These are phyloP conservation scores for Flammula alnicola DNA, from an alignment of 1,284 basidiomycete genomes.

Conservation along the genomic window DNA sequence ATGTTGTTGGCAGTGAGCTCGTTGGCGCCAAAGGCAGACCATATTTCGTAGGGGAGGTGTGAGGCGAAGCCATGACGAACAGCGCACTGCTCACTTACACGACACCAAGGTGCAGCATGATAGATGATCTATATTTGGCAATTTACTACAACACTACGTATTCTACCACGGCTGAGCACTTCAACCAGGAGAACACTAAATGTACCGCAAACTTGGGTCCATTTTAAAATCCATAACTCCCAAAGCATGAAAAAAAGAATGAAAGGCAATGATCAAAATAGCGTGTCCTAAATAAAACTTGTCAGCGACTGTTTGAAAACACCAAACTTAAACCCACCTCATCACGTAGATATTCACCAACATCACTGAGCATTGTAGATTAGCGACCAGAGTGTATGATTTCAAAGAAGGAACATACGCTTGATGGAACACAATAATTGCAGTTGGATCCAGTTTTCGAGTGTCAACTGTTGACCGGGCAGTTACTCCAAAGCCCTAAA, in stretches of 20 bases:
- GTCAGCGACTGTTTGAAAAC: slow-evolving; percentile 9
- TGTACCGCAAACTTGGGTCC: slow-evolving; percentile 22
- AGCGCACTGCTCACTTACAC: slow-evolving; percentile 14
- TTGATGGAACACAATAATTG: slow-evolving; percentile 99
- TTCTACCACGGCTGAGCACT: slow-evolving; percentile 42
- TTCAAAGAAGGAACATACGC: slow-evolving; percentile 61
- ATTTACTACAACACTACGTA: slow-evolving; percentile 17
- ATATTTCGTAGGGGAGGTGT: slow-evolving; percentile 39
- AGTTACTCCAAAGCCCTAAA: slow-evolving; percentile 96
- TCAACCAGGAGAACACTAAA: slow-evolving; percentile 37
- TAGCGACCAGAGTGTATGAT: slow-evolving; percentile 3
- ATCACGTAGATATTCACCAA: slow-evolving; percentile 95
- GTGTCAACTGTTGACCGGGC: slow-evolving; percentile 96
- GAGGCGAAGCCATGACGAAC: slow-evolving; percentile 19
- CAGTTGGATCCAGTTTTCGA: slow-evolving; percentile 96
- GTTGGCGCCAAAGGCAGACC: slow-evolving; percentile 59
- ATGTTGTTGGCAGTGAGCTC: slow-evolving; percentile 57
- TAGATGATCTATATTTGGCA: slow-evolving; percentile 23
- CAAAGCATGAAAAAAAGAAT: slow-evolving; percentile 23
- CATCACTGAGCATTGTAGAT: slow-evolving; percentile 62
- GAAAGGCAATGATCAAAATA: slow-evolving; percentile 51
- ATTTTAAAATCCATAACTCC: slow-evolving; percentile 22
- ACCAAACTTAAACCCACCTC: slow-evolving; percentile 61
- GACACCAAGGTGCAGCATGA: slow-evolving; percentile 17
- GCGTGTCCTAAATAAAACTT: slow-evolving; percentile 58